A percentile compares a stretch with the other conserved stretches of the same genome.
These are phyloP conservation scores for Lodderomyces elongisporus DNA, from an alignment of 1,139 yeast species.

Conservation along the genomic window DNA sequence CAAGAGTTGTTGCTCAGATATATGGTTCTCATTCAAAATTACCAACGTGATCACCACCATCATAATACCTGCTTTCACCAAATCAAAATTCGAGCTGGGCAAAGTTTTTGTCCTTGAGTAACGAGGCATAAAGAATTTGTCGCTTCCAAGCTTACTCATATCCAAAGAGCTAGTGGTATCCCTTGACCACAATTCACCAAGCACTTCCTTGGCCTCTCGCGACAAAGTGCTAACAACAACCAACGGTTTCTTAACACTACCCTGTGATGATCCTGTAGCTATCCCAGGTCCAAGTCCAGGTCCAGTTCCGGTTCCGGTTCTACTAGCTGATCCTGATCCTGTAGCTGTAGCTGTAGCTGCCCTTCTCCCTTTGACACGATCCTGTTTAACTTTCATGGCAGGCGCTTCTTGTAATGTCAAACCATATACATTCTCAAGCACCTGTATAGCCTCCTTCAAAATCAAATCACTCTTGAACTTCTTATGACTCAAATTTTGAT, in stretches of 20 bases:
- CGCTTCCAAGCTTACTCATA: slow-evolving; percentile 8
- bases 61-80: slow-evolving; percentile 28
- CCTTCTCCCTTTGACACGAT: background rate
- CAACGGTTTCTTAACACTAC: slow-evolving; percentile 12
- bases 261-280: background rate
- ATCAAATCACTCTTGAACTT: slow-evolving; percentile 17
- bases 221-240: slow-evolving; percentile 20
- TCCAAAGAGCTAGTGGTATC: slow-evolving; percentile 3
- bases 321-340: background rate
- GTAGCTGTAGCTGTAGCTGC: background rate
- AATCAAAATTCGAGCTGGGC: slow-evolving; percentile 22
- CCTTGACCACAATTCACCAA: slow-evolving; percentile 20
- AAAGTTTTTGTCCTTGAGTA: slow-evolving; percentile 9
- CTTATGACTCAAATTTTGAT: slow-evolving; percentile 14
- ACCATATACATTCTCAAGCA: slow-evolving; percentile 29
- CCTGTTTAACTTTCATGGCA: slow-evolving; percentile 6
- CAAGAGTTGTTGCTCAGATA: slow-evolving; percentile 24
- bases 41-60: slow-evolving; percentile 25
- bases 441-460: slow-evolving; percentile 15
- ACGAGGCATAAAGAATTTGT: slow-evolving; percentile 17
- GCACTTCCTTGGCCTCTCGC: slow-evolving; percentile 17
- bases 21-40: slow-evolving; percentile 31
- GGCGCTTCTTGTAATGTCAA: slow-evolving; percentile 22
- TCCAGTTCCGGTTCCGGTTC: too few relatives aligned
- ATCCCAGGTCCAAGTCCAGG: too few relatives aligned